Evolutionary conservation across 176 grass and related monocot species (phyloP).

Genomic region (Avena insularis): DNA sequence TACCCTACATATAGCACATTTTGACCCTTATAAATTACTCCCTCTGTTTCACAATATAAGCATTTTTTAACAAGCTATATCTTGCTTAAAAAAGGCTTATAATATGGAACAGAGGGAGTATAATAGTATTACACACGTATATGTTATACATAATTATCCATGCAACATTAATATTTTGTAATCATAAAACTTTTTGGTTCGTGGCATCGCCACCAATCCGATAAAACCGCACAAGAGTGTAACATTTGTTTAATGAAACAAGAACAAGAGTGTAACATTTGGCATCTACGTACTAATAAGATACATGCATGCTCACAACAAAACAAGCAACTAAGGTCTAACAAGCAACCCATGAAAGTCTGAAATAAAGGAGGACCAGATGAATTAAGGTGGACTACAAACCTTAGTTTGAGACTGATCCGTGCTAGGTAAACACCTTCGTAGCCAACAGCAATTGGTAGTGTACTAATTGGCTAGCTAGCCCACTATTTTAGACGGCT

Average conservation of each 20-base stretch:
- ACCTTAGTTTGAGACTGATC: too few species aligned
- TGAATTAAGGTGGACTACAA: background rate
- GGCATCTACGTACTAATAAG: too few species aligned
- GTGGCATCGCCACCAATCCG: background rate
- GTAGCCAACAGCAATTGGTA: background rate
- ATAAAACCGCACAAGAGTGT: background rate
- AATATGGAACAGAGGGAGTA: too few species aligned
- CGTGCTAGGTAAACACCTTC: background rate
- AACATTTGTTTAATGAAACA: background rate
- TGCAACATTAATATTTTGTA: background rate
- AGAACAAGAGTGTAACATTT: too few species aligned
- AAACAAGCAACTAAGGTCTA: background rate
- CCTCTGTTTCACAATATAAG: too few species aligned
- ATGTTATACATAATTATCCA: background rate
- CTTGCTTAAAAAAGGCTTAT: too few species aligned
- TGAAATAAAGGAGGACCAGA: background rate
- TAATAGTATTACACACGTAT: background rate
- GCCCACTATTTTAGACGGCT: slow-evolving; percentile 29
- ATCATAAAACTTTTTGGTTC: too few species aligned
- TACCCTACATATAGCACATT: background rate
- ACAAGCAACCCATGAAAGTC: background rate
- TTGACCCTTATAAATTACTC: background rate
- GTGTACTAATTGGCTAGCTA: background rate
- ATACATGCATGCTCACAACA: background rate
- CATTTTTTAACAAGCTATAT: too few species aligned